A percentile compares a stretch with the other conserved stretches of the same genome.
Evolutionary conservation across 768 basidiomycete genomes (phyloP).

Genomic region (Panaeolus cyanescens): DNA sequence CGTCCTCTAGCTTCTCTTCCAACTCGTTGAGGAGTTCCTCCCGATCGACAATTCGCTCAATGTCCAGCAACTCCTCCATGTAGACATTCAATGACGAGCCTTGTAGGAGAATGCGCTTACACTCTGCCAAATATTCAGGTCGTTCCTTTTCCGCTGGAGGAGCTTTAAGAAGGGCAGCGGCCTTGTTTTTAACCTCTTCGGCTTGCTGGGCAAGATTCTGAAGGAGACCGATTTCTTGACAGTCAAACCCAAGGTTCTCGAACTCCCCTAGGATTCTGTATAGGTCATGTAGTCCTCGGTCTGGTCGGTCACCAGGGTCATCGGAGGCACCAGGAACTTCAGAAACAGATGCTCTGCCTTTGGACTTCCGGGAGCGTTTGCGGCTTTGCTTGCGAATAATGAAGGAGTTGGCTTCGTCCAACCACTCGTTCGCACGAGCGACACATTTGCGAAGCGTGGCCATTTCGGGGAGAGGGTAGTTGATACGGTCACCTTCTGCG

Average conservation of each 20-base stretch:
- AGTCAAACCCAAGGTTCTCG: conserved; percentile 81
- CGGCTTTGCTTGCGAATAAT: conserved; percentile 78
- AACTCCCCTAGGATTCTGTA: conserved; percentile 71
- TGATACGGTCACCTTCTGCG: conserved; percentile 88
- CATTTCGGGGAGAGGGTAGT: conserved; percentile 72
- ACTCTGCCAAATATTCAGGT: conserved; percentile 62
- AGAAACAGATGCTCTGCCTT: conserved; percentile 50
- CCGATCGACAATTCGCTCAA: conserved; percentile 81
- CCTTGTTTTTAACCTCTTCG: conserved; percentile 63
- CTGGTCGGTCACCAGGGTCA: conserved; percentile 69
- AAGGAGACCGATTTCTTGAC: conserved; percentile 68
- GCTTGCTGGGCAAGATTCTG: conserved; percentile 58
- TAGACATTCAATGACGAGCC: conserved; percentile 82
- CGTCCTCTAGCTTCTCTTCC: conserved; percentile 71
- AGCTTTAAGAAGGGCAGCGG: conserved; percentile 48
- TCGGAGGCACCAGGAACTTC: conserved; percentile 37
- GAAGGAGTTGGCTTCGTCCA: conserved; percentile 81
- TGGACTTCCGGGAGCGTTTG: conserved; percentile 70
- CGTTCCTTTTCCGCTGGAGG: conserved; percentile 47
- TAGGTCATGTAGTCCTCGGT: conserved; percentile 71
- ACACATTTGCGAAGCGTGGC: conserved; percentile 77
- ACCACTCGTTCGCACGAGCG: conserved; percentile 80
- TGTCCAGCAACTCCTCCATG: conserved; percentile 73
- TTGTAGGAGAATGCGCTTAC: conserved; percentile 68
- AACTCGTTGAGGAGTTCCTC: conserved; percentile 78